Base-by-base conservation (phyloP, 148 eudicot species). In the Vaccinium myrtillus region DNA sequence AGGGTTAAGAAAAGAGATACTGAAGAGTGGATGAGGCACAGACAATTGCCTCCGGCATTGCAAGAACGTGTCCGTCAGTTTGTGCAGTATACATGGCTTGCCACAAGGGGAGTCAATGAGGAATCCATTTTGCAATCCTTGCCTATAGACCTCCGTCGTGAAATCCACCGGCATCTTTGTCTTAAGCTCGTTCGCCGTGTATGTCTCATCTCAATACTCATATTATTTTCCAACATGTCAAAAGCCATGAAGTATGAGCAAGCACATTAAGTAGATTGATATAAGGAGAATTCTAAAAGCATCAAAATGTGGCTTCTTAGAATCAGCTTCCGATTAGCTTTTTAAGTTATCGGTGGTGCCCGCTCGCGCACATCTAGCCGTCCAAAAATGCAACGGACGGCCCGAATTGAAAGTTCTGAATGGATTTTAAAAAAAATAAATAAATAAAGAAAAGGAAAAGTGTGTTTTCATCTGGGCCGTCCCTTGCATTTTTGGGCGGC, bases 11-110 rank as follows among this genome's bases (percentile, higher is more conserved):
- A 92, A 86, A 90, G 94, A 84, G 99, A 96, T 39, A 95, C 96
- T 0, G 99, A 96, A 67, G 98, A 96, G 75, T 96, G 99, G 99
- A 96, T 96, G 99, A 92, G 94, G 86, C 99, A 94, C 77, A 91
- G 98, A 1, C 98, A 95, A 84, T 67, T 95, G 56, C 95, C 99
- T 61, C 86, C 73, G 2, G 86, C 85, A 0, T 83, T 96, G 83
- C 99, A 94, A 88, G 96, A 95, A 84, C 91, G 99, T 50, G 98
- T 96, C 56, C 92, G 93, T 11, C 83, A 86, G 30, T 96, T 92
- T 85, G 94, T 91, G 67, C 97, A 95, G 23, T 95, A 93, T 77
- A 92, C 90, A 79, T 96, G 98, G 99, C 87, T 93, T 2, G 92
- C 98, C 8, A 96, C 99, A 43, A 85, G 97, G 82, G 99, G 99